Evolutionary conservation across 202 grass and related monocot species (phyloP).

Genomic region (Carex arenaria): DNA sequence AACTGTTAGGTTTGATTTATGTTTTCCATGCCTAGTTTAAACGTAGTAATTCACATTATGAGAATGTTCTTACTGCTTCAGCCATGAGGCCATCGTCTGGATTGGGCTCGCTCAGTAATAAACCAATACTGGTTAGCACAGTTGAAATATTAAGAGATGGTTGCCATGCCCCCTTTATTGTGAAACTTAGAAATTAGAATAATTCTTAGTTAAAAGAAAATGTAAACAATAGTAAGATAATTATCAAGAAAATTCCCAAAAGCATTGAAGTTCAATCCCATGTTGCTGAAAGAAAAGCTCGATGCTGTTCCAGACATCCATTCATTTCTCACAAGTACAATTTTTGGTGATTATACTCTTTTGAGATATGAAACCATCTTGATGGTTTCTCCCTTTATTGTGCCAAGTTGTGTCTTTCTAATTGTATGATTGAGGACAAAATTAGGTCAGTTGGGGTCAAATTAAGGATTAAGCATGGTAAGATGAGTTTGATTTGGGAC

Average conservation of each 20-base stretch:
- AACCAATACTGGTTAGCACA: constrained; percentile 71
- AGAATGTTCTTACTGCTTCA: constrained; percentile 71
- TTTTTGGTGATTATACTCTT: not conserved
- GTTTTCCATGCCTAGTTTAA: not conserved
- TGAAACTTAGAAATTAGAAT: not conserved
- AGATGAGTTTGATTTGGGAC: not conserved
- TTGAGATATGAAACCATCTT: not conserved
- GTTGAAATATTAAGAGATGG: constrained; percentile 84
- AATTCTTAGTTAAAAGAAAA: not conserved
- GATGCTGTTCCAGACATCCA: not conserved
- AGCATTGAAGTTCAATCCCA: not conserved
- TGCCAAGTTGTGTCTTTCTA: not conserved
- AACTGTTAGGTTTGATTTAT: not conserved
- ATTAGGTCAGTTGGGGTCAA: not conserved
- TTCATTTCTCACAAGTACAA: not conserved
- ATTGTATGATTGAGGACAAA: not conserved
- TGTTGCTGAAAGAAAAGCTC: not conserved
- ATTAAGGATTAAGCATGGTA: not conserved
- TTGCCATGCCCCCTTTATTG: constrained; percentile 70
- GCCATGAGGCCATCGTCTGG: constrained; percentile 92
- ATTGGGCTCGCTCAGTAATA: constrained; percentile 88
- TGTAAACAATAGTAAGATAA: not conserved
- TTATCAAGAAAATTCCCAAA: not conserved
- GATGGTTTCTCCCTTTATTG: not conserved
- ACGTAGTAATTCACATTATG: constrained; percentile 4